Percentiles rank a stretch among this genome's conserved stretches.
Conservation (phyloP, 2,329 filamentous ascomycete species). For the Monosporascus sp. region DNA sequence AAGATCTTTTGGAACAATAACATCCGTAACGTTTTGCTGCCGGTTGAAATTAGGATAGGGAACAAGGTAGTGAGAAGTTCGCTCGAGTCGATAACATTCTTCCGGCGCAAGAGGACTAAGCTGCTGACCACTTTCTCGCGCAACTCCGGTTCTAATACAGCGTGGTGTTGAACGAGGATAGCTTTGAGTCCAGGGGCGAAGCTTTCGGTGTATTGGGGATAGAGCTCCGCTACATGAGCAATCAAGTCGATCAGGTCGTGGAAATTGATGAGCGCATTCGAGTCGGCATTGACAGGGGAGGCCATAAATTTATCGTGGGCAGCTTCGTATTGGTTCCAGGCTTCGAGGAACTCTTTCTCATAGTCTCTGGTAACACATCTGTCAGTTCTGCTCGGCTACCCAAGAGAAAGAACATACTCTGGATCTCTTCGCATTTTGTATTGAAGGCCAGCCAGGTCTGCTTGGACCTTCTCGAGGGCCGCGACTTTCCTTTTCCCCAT, state of each 20-base stretch:
- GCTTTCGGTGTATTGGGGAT: conserved; percentile 69
- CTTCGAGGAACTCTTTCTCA: conserved; percentile 78
- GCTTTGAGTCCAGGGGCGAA: conserved; percentile 79
- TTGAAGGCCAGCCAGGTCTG: conserved; percentile 82
- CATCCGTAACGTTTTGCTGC: conserved; percentile 81
- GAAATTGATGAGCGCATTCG: conserved; percentile 76
- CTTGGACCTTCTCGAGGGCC: conserved; percentile 92
- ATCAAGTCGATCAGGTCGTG: conserved; percentile 91
- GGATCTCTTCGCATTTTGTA: conserved; percentile 90
- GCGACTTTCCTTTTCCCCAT: conserved; percentile 89
- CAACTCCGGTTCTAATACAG: conserved; percentile 74
- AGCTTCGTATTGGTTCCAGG: conserved; percentile 88
- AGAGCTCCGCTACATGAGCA: conserved; percentile 90
- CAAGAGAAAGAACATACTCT: conserved; percentile 44
- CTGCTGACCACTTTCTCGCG: conserved; percentile 93
- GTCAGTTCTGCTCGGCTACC: conserved; percentile 1
- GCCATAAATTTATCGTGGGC: conserved; percentile 88
- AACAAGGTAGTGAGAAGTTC: conserved; percentile 87
- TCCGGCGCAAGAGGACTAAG: conserved; percentile 79
- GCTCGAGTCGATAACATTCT: conserved; percentile 85
- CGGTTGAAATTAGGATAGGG: conserved; percentile 85
- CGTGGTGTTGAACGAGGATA: conserved; percentile 78
- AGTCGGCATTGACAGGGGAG: conserved; percentile 71
- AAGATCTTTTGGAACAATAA: conserved; percentile 83
- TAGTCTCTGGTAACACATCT: conserved; percentile 59